Evolutionary conservation across 2,329 filamentous ascomycete species (phyloP).

Genomic region (Fonsecaea monophora): DNA sequence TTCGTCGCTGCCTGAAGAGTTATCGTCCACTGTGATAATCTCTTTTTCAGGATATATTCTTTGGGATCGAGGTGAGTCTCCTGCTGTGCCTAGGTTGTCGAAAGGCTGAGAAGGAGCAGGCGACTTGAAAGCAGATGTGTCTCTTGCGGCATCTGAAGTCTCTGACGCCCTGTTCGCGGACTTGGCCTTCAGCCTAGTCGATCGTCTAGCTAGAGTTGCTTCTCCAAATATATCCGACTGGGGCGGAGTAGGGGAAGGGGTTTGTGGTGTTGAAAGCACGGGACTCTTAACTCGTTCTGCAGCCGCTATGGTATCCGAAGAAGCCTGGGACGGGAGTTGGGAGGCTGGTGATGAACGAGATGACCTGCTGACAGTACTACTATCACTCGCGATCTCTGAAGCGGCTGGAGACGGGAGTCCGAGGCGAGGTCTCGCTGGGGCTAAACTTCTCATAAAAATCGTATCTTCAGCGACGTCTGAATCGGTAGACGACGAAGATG

Average conservation of each 20-base stretch:
- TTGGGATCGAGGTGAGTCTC: background rate
- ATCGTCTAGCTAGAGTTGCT: background rate
- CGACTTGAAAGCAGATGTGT: background rate
- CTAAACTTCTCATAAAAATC: background rate
- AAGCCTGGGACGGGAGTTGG: background rate
- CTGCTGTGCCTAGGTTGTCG: background rate
- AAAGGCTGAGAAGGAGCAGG: background rate
- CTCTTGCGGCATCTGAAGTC: background rate
- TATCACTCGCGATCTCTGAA: background rate
- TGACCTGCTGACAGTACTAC: background rate
- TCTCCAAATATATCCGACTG: background rate
- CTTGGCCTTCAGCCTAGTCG: background rate
- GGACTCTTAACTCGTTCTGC: background rate
- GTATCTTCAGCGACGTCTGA: background rate
- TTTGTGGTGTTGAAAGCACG: background rate
- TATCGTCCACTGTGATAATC: background rate
- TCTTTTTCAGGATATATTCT: background rate
- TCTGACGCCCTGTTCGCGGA: background rate
- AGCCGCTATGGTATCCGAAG: background rate
- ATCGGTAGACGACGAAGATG: background rate
- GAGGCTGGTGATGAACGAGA: background rate
- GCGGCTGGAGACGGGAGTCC: background rate
- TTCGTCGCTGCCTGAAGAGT: background rate
- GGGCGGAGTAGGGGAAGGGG: background rate
- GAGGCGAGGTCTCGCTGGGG: background rate